Evolutionary conservation across 1,284 basidiomycete genomes (phyloP).

Genomic region (Rhizoctonia solani): DNA sequence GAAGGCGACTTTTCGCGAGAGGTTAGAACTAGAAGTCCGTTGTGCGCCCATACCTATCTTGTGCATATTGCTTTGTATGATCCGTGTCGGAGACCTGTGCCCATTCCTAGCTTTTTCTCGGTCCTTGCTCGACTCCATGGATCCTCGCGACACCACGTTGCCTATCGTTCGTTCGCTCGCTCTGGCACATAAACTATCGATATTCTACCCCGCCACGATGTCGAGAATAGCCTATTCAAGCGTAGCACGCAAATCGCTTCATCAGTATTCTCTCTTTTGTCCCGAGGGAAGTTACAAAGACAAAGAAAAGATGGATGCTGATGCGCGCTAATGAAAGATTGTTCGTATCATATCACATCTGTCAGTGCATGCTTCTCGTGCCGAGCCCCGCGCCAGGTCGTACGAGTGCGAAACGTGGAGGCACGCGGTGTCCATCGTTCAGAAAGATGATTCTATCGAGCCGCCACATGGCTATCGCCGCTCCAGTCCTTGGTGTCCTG

Average conservation of each 20-base stretch:
- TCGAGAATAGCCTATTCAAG: neutral
- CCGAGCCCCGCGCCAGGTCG: neutral
- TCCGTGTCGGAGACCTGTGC: neutral
- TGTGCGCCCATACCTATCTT: neutral
- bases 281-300: neutral
- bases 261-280: neutral
- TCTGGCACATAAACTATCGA: too few relatives aligned
- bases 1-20: too few relatives aligned
- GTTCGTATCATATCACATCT: neutral
- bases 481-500: neutral
- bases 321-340: neutral
- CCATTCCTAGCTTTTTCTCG: too few relatives aligned
- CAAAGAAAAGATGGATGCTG: neutral
- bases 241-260: neutral
- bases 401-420: neutral
- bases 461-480: slow-evolving; percentile 6
- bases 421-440: too few relatives aligned
- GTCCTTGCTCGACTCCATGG: too few relatives aligned
- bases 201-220: neutral
- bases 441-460: neutral
- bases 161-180: too few relatives aligned
- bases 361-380: neutral
- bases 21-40: neutral
- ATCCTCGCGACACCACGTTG: too few relatives aligned
- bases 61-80: neutral